A percentile compares a stretch with the other conserved stretches of the same genome.
Evolutionary conservation across 2,329 filamentous ascomycete species (phyloP).

Genomic region (Drechslerella coelobrocha): DNA sequence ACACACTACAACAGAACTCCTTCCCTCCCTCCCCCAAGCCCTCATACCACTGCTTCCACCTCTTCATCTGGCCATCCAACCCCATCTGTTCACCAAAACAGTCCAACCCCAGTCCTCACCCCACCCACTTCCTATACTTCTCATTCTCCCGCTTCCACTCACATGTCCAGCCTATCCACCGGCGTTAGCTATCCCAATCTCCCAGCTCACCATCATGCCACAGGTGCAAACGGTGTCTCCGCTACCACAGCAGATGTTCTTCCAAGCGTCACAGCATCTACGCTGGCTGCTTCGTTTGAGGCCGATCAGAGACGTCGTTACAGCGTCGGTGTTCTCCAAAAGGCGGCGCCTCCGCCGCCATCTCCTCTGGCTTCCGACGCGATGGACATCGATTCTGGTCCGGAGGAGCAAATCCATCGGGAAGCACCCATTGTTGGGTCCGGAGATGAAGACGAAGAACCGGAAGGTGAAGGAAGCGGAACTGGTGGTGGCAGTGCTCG

Average conservation of each 20-base stretch:
- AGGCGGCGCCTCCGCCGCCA: slow-evolving; percentile 61
- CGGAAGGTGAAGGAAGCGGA: slow-evolving; percentile 5
- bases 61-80: slow-evolving; percentile 43
- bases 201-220: slow-evolving; percentile 64
- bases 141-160: slow-evolving; percentile 51
- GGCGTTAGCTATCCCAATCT: slow-evolving; percentile 75
- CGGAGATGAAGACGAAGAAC: background rate
- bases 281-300: slow-evolving; percentile 72
- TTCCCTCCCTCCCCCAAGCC: slow-evolving; percentile 41
- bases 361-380: slow-evolving; percentile 47
- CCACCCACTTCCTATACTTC: slow-evolving; percentile 49
- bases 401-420: slow-evolving; percentile 34
- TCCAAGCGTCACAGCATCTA: slow-evolving; percentile 70
- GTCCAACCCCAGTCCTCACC: slow-evolving; percentile 49
- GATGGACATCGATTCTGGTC: slow-evolving; percentile 55
- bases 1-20: slow-evolving; percentile 34
- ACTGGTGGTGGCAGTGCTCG: slow-evolving; percentile 27
- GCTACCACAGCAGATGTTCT: slow-evolving; percentile 68
- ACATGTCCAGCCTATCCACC: slow-evolving; percentile 51
- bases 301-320: slow-evolving; percentile 70
- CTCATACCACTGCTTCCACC: slow-evolving; percentile 14
- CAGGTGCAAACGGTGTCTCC: slow-evolving; percentile 63
- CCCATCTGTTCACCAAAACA: slow-evolving; percentile 47
- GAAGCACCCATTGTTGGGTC: slow-evolving; percentile 19
- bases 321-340: slow-evolving; percentile 72